Evolutionary conservation across 1,139 yeast species (phyloP), one percentile per base, ranked within the genome.

Genomic region (Blastobotrys ciferrii): DNA sequence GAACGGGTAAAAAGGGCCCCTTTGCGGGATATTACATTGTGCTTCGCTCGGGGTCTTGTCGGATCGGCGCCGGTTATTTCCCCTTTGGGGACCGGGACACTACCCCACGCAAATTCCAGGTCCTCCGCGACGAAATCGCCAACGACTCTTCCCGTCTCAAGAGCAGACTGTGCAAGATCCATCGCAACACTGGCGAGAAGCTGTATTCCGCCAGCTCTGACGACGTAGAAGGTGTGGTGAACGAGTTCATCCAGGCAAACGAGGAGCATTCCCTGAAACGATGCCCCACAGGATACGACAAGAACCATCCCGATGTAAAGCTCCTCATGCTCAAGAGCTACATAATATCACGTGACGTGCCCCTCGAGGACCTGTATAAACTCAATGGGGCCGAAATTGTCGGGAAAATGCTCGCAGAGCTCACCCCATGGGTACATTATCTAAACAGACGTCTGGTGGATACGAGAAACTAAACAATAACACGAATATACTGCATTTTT

Each of bases 21-120:
- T 57, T 50, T 33, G 59, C 60, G 3, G 59, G 57, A 17, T 58
- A 58, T 50, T 57, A 55, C 19, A 18, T 58, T 17, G 53, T 53
- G 12, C 31, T 58, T 13, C 55, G 55, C 40, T 58, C 60, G 4
- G 53, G 52, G 23, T 38, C 30, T 18, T 45, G 53, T 37, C 28
- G 40, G 6, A 42, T 56, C 9, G 57, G 50, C 11, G 40, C 47
- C 7, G 52, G 52, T 2, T 49, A 46, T 32, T 46, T 17, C 13
- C 47, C 47, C 9, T 38, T 38, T 45, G 52, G 52, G 12, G 52
- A 49, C n/a, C 39, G 48, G 11, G 52, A 49, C 45, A 45, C 45
- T 2, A 43, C 49, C n/a, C 52, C 48, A 14, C 32, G 46, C 15
- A 35, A 45, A 18, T 14, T 49, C 13, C 42, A 38, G 14, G 28